Evolutionary conservation across 805 yeast genomes (phyloP), one percentile per base, ranked within the genome.

Genomic region (Ogataea thermomethanolica): DNA sequence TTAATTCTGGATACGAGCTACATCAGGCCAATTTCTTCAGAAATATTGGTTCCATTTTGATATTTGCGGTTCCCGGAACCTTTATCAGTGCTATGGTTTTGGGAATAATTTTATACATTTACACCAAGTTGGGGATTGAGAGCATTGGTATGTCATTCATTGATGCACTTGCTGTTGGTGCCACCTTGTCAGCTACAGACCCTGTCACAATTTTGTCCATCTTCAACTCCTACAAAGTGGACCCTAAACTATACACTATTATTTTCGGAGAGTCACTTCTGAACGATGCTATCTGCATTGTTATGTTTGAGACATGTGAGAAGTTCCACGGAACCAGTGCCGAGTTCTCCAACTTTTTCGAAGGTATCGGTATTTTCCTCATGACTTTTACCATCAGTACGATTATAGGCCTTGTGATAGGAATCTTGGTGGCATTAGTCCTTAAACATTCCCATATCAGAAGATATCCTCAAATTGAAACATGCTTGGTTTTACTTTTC

Each of bases 261-360:
- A 95, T 93, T 48, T 91, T 93, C 62, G 99, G 99, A 35, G 99
- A 93, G 65, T 86, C 96, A 4, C 69, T 93, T 44, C 69, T 93
- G 48, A 93, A 93, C 61, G 99, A 93, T 68, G 99, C 99, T 26
- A 95, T 93, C 45, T 89, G 97, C 50, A 93, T 93, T 60, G 99
- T 93, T 53, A 91, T 93, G 95, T 93, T 93, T 67, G 99, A 93
- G 67, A 93, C 99, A 0, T 90, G 97, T 58, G 97, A 89, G 62
- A 87, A 89, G 65, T 88, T 93, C 63, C 95, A 90, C 55, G 98
- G 95, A 32, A 82, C 85, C 50, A 75, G 77, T 17, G 84, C 91
- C 1, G 76, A 78, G 35, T 70, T 87, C 47, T 73, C 84, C 10
- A 80, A 86, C n/a, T 62, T 90, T 33, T 86, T 95, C 61, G 91